Base-by-base conservation (phyloP, 768 basidiomycete species). In the Termitomyces sp. region DNA sequence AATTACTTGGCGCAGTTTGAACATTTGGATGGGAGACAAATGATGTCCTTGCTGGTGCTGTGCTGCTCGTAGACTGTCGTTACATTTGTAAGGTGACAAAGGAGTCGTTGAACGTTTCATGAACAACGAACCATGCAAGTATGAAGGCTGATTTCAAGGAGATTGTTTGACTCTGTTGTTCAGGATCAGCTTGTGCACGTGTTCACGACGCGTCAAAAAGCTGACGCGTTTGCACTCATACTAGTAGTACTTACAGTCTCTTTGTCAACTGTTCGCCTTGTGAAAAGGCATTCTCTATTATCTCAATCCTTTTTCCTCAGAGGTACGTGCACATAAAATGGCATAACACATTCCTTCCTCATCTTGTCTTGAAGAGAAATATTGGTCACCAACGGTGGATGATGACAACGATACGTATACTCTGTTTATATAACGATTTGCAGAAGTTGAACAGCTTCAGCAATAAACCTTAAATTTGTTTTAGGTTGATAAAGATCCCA, bases 11-110 rank as follows among this genome's bases (percentile, higher is more conserved):
- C 32, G 56, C 23, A 28, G 32, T 58, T 18, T 49, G 56, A 44
- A 38, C 64, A 57, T 63, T 62, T 33, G 72, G 64, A 55, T 70
- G 70, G 2, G 70, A 67, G 23, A 66, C 64, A 57, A 70, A 72
- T 14, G 72, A 66, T n/a, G 70, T 66, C 26, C 70, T 61, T 10
- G 70, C 67, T 20, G 69, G 62, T 36, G 67, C 61, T 16, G 60
- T 51, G 4, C 51, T 16, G 9, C 18, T 53, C 4, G 50, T 41
- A 7, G 55, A 51, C 44, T 61, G 44, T 38, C 10, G 51, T 48
- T 1, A n/a, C 18, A 48, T 46, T 32, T 9, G 30, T 43, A 4
- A 58, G 41, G 33, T 46, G 23, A 51, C 14, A 52, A 33, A 1
- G 9, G 23, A 46, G 33, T 4, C 13, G 38, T 4, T 18, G 33